Conservation (phyloP, 768 basidiomycete species). For the Ramaria sp. region DNA sequence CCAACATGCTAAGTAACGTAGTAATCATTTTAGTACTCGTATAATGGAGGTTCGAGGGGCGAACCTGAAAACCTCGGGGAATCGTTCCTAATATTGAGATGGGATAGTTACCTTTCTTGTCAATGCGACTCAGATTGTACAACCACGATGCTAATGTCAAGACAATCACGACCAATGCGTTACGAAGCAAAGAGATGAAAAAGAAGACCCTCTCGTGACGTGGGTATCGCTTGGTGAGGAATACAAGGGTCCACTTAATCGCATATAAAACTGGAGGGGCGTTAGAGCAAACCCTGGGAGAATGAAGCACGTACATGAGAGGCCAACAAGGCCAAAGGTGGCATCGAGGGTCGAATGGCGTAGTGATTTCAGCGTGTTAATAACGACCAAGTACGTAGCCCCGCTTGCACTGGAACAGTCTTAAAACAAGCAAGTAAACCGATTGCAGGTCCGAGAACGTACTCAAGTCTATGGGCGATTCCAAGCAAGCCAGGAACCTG, state of each 20-base stretch:
- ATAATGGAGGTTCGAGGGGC: neutral
- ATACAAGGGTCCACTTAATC: constrained; percentile 49
- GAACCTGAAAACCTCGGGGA: constrained; percentile 70
- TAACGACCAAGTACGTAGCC: constrained; percentile 78
- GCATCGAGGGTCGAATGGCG: constrained; percentile 67
- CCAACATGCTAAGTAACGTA: constrained; percentile 28
- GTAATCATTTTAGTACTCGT: neutral
- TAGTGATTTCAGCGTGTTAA: constrained; percentile 83
- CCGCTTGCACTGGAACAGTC: constrained; percentile 58
- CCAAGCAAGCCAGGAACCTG: constrained; percentile 90
- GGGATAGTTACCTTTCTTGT: constrained; percentile 56
- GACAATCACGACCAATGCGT: constrained; percentile 82
- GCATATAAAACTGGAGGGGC: constrained; percentile 41
- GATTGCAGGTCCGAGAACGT: constrained; percentile 20
- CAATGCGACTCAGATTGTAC: constrained; percentile 55
- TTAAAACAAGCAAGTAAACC: neutral
- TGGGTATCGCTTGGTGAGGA: constrained; percentile 50
- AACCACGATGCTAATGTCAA: constrained; percentile 84
- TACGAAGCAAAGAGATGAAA: constrained; percentile 67
- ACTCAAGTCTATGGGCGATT: constrained; percentile 69
- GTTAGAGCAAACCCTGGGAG: neutral
- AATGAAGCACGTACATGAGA: constrained; percentile 26
- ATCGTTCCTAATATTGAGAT: constrained; percentile 79
- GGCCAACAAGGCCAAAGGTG: constrained; percentile 76
- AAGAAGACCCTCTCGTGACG: constrained; percentile 58